A percentile compares a stretch with the other conserved stretches of the same genome.
phyloP scores from a whole-genome alignment of 129 eudicot species.

The Tanacetum coccineum region DNA sequence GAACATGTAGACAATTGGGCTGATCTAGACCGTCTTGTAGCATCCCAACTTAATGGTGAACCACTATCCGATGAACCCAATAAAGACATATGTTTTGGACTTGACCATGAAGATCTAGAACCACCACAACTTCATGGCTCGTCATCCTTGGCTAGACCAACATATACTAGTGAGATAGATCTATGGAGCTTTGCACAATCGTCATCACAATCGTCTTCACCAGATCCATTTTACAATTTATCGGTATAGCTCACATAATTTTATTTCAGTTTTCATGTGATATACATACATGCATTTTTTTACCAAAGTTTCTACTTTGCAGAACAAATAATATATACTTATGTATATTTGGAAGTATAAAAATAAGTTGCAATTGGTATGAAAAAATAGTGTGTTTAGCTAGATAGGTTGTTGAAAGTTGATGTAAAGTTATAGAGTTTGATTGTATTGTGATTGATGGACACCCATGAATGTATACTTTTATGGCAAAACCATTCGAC shows the following conservation, averaged over 20 bases:
- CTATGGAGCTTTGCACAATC: slow-evolving; percentile 54
- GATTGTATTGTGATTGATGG: slow-evolving; percentile 30
- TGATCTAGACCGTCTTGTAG: slow-evolving; percentile 48
- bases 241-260: slow-evolving; percentile 40
- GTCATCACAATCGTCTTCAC: slow-evolving; percentile 42
- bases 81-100: slow-evolving; percentile 30
- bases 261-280: slow-evolving; percentile 6
- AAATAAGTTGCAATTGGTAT: slow-evolving; percentile 1
- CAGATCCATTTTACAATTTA: slow-evolving; percentile 54
- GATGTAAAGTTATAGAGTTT: slow-evolving; percentile 9
- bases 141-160: slow-evolving; percentile 23
- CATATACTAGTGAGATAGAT: slow-evolving; percentile 40
- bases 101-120: slow-evolving; percentile 18
- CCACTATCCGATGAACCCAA: slow-evolving; percentile 21
- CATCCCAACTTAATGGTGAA: slow-evolving; percentile 55
- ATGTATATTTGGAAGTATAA: slow-evolving; percentile 12
- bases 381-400: slow-evolving; percentile 20
- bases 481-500: slow-evolving; percentile 19
- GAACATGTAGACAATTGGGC: slow-evolving; percentile 43
- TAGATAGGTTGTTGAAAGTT: slow-evolving; percentile 21
- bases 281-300: slow-evolving; percentile 8
- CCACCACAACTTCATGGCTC: slow-evolving; percentile 17
- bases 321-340: slow-evolving; percentile 12
- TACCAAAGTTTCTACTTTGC: slow-evolving; percentile 5
- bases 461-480: slow-evolving; percentile 10